phyloP scores from a whole-genome alignment of 2,329 filamentous ascomycete species.

The Phaeomoniella chlamydospora region DNA sequence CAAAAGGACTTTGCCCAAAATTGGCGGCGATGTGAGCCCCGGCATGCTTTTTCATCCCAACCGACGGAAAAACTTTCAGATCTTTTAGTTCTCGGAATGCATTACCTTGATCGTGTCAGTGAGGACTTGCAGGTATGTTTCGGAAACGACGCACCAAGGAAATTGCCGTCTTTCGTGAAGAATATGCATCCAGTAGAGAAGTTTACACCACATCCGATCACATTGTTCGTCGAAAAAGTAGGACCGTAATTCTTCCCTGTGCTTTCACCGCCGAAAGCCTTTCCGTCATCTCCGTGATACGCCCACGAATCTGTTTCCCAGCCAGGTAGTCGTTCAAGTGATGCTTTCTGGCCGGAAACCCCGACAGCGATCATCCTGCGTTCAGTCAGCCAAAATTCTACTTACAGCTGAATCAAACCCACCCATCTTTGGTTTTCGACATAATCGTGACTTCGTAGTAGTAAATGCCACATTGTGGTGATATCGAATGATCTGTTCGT shows the following conservation, averaged over 20 bases:
- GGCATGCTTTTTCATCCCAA: constrained; percentile 51
- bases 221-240: constrained; percentile 43
- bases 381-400: constrained; percentile 11
- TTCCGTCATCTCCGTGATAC: constrained; percentile 53
- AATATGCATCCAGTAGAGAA: constrained; percentile 47
- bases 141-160: constrained; percentile 30
- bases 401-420: constrained; percentile 14
- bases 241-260: constrained; percentile 44
- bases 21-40: constrained; percentile 45
- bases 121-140: constrained; percentile 1
- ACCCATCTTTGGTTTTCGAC: constrained; percentile 55
- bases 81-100: constrained; percentile 30
- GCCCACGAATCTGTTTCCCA: constrained; percentile 54
- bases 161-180: constrained; percentile 50
- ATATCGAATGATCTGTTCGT: constrained; percentile 74
- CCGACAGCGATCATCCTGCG: constrained; percentile 37
- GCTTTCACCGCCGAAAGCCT: constrained; percentile 44
- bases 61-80: constrained; percentile 35
- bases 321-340: constrained; percentile 45
- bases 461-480: constrained; percentile 79
- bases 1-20: constrained; percentile 59
- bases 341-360: constrained; percentile 44
- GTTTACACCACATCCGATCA: constrained; percentile 51
- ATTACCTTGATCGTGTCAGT: constrained; percentile 34
- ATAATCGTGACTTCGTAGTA: constrained; percentile 70